phyloP scores from a whole-genome alignment of 345 rosid species.

The Gynandropsis gynandra region DNA sequence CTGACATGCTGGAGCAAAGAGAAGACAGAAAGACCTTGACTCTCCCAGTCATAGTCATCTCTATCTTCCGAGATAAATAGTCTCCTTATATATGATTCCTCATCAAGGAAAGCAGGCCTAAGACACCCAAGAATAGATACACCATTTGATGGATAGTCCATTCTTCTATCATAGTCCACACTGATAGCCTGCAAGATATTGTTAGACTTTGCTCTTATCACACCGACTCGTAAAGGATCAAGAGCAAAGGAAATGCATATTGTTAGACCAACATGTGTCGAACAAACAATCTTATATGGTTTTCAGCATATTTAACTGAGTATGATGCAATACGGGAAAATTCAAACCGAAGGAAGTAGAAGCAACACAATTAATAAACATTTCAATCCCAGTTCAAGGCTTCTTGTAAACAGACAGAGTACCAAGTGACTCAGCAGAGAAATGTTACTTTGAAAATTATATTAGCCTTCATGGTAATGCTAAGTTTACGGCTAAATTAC shows the following conservation, averaged over 20 bases:
- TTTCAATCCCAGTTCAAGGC: constrained; percentile 1
- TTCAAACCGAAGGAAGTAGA: background rate
- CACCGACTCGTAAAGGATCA: no score
- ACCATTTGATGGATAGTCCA: constrained; percentile 85
- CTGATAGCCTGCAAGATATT: constrained; percentile 49
- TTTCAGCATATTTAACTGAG: background rate
- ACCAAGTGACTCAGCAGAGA: background rate
- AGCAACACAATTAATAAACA: background rate
- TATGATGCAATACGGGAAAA: background rate
- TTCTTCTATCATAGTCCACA: constrained; percentile 46
- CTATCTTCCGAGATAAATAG: constrained; percentile 49
- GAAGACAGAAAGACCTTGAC: constrained; percentile 42
- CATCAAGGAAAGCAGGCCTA: constrained; percentile 72
- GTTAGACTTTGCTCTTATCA: no score
- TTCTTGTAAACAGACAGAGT: background rate
- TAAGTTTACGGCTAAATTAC: constrained; percentile 32
- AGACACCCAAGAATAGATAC: constrained; percentile 82
- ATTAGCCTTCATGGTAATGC: constrained; percentile 10
- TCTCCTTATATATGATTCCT: constrained; percentile 64
- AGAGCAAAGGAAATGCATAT: no score
- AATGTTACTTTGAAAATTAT: background rate
- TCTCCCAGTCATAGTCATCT: constrained; percentile 45
- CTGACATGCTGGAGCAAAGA: background rate
- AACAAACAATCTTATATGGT: background rate
- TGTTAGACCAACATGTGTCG: constrained; percentile 16